Evolutionary conservation across 352 stramenopile species (phyloP).

Genomic region (Globisporangium middletonii): DNA sequence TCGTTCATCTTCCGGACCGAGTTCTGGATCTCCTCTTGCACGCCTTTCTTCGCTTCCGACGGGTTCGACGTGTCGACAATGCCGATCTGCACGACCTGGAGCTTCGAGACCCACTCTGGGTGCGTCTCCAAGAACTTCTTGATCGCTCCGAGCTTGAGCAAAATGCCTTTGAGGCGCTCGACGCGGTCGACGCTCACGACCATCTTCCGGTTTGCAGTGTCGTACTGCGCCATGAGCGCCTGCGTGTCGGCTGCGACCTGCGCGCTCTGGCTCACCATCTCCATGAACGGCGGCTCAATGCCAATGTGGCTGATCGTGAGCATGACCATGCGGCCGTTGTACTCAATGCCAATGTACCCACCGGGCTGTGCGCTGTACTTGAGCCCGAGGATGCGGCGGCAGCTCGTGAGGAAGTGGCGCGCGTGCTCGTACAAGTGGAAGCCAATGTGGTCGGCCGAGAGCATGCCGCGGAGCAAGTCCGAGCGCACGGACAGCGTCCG

Average conservation of each 20-base stretch:
- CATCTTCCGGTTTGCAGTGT: slow-evolving; percentile 56
- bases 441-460: slow-evolving; percentile 96
- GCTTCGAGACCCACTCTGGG: slow-evolving; percentile 74
- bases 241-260: slow-evolving; percentile 47
- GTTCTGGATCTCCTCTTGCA: slow-evolving; percentile 52
- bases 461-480: slow-evolving; percentile 94
- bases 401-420: slow-evolving; percentile 97
- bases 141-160: slow-evolving; percentile 95
- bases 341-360: slow-evolving; percentile 93
- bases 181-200: slow-evolving; percentile 94
- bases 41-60: slow-evolving; percentile 59
- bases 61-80: slow-evolving; percentile 72
- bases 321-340: slow-evolving; percentile 95
- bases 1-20: slow-evolving; percentile 73
- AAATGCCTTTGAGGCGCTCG: slow-evolving; percentile 96
- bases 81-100: slow-evolving; percentile 83
- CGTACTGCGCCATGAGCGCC: slow-evolving; percentile 42
- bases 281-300: slow-evolving; percentile 90
- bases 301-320: slow-evolving; percentile 97
- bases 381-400: slow-evolving; percentile 81
- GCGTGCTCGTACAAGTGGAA: slow-evolving; percentile 99
- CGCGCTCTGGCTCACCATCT: slow-evolving; percentile 47
- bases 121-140: slow-evolving; percentile 90
- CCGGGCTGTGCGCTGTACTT: slow-evolving; percentile 90
- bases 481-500: slow-evolving; percentile 95